A percentile compares a stretch with the other conserved stretches of the same genome.
Evolutionary conservation across 2,329 filamentous ascomycete species (phyloP).

Genomic region (Talaromyces sp.): DNA sequence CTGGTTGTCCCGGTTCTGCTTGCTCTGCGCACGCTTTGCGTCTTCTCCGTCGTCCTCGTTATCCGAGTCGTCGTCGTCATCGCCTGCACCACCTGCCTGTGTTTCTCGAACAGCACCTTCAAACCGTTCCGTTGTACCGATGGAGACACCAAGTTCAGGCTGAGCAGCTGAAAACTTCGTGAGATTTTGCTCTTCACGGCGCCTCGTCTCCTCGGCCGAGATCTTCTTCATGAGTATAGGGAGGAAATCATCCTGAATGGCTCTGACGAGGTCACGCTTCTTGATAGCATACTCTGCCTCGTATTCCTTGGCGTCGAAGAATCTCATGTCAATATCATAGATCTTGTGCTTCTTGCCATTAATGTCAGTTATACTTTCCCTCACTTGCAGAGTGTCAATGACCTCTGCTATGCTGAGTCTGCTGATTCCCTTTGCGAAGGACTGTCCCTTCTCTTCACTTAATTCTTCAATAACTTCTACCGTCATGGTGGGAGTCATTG

Average conservation of each 20-base stretch:
- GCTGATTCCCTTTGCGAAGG: conserved; percentile 89
- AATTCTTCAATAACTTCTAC: conserved; percentile 72
- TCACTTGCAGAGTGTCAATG: conserved; percentile 73
- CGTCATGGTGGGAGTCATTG: conserved; percentile 75
- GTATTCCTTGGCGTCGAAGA: conserved; percentile 85
- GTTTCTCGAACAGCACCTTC: conserved; percentile 41
- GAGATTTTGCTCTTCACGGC: conserved; percentile 57
- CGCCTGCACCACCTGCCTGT: conserved; percentile 53
- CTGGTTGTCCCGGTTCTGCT: conserved; percentile 70
- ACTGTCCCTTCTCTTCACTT: conserved; percentile 63
- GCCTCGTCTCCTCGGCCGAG: conserved; percentile 75
- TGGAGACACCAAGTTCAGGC: conserved; percentile 68
- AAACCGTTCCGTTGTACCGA: conserved; percentile 53
- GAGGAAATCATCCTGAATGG: conserved; percentile 78
- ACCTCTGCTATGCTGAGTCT: conserved; percentile 79
- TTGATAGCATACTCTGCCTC: conserved; percentile 78
- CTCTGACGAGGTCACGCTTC: conserved; percentile 69
- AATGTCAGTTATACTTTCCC: conserved; percentile 67
- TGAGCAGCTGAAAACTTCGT: conserved; percentile 62
- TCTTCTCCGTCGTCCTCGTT: conserved; percentile 76
- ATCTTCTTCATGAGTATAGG: conserved; percentile 66
- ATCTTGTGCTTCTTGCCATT: conserved; percentile 72
- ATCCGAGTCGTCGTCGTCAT: conserved; percentile 58
- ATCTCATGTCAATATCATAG: conserved; percentile 74
- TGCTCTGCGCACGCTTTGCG: conserved; percentile 57